Conservation (phyloP, 306 rosid genomes). For the Fragaria ananassa region DNA sequence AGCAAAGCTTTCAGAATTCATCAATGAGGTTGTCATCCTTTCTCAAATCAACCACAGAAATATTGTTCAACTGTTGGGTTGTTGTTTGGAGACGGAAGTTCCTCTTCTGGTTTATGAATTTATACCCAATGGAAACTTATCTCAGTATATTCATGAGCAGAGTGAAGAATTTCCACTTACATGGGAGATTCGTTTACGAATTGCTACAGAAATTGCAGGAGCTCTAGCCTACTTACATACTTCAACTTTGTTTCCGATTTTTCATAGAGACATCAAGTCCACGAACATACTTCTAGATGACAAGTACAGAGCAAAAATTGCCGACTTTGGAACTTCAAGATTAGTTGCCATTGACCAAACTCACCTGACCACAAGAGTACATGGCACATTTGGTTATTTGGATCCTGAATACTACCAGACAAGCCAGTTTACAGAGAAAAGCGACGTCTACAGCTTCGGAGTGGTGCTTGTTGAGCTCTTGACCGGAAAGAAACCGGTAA, state of each 20-base stretch:
- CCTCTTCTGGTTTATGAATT: conserved; percentile 7
- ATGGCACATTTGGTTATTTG: conserved; percentile 24
- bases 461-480: conserved; percentile 25
- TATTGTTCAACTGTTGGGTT: background rate
- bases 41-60: background rate
- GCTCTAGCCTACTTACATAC: background rate
- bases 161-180: background rate
- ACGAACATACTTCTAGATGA: conserved; percentile 22
- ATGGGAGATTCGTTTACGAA: background rate
- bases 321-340: conserved; percentile 24
- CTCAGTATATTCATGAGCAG: background rate
- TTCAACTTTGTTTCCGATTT: conserved; percentile 15
- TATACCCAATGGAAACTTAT: background rate
- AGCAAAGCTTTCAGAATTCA: background rate
- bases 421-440: conserved; percentile 16
- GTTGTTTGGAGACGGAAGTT: conserved; percentile 15
- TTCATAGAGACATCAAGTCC: conserved; percentile 21
- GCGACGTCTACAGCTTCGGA: conserved; percentile 21
- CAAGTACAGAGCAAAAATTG: conserved; percentile 15
- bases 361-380: conserved; percentile 15
- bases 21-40: conserved; percentile 1
- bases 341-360: conserved; percentile 12
- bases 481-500: conserved; percentile 10
- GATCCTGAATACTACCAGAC: conserved; percentile 25
- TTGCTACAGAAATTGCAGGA: background rate